These are phyloP conservation scores for Chaetomium fimeti DNA, from an alignment of 495 filamentous ascomycete species.

Conservation along the genomic window DNA sequence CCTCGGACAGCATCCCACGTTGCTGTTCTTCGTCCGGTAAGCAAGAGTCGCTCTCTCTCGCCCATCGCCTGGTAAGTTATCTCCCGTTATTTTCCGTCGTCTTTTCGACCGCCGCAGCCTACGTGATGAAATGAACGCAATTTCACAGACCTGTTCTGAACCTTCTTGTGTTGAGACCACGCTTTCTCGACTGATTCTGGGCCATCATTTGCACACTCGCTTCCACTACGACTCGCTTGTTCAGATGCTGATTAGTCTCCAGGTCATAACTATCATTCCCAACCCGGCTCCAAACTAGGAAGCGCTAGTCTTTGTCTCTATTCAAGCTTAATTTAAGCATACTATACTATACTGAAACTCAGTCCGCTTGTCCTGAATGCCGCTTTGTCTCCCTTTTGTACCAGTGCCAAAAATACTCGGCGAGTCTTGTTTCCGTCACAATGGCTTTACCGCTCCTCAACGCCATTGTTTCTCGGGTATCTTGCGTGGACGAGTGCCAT, in stretches of 20 bases:
- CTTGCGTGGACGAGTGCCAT: slow-evolving; percentile 4
- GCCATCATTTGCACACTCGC: background rate
- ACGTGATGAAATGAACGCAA: slow-evolving; percentile 50
- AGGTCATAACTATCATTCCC: background rate
- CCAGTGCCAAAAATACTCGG: slow-evolving; percentile 1
- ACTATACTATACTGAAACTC: background rate
- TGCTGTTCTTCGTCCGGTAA: background rate
- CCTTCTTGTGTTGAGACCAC: slow-evolving; percentile 46
- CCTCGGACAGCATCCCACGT: too few relatives aligned
- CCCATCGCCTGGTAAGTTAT: background rate
- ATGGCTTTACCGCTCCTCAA: slow-evolving; percentile 8
- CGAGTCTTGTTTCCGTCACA: slow-evolving; percentile 2
- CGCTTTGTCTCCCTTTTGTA: slow-evolving; percentile 9
- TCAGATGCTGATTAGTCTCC: slow-evolving; percentile 5
- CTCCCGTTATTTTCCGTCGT: background rate
- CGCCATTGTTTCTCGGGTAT: background rate
- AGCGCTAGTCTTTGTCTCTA: slow-evolving; percentile 10
- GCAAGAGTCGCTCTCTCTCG: background rate
- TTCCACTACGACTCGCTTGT: background rate
- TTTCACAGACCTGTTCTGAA: slow-evolving; percentile 62
- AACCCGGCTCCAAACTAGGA: background rate
- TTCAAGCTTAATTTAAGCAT: slow-evolving; percentile 14
- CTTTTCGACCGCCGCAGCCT: background rate
- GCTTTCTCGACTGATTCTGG: slow-evolving; percentile 44
- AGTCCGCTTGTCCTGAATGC: too few relatives aligned